These are phyloP conservation scores for Penicillium glabrum DNA, from an alignment of 2,329 filamentous ascomycete genomes.

Conservation along the genomic window DNA sequence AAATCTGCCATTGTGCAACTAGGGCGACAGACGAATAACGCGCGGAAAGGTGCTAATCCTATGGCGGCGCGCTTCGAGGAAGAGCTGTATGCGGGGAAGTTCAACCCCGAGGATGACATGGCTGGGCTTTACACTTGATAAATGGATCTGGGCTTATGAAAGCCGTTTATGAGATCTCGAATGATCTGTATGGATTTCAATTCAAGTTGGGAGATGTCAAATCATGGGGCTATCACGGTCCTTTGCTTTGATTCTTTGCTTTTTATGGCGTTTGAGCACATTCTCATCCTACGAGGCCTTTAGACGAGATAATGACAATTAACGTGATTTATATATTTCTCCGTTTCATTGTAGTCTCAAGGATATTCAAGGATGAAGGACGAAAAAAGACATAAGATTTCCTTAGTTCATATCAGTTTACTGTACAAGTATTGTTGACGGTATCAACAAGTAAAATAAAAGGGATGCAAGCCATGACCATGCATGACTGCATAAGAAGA, in stretches of 20 bases:
- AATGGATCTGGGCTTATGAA: neutral
- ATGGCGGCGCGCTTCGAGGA: slow-evolving; percentile 29
- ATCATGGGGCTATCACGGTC: neutral
- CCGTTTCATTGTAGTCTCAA: neutral
- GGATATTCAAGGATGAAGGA: neutral
- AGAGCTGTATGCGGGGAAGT: slow-evolving; percentile 20
- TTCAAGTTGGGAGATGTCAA: neutral
- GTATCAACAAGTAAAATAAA: neutral
- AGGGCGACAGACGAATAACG: slow-evolving; percentile 19
- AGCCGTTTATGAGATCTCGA: neutral
- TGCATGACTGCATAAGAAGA: slow-evolving; percentile 1
- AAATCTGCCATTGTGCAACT: slow-evolving; percentile 66
- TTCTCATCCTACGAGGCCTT: neutral
- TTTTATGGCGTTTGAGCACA: neutral
- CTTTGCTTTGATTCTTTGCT: neutral
- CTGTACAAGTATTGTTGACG: slow-evolving; percentile 10
- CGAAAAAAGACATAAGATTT: neutral
- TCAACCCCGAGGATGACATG: neutral
- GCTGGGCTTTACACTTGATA: neutral
- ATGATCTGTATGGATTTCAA: neutral
- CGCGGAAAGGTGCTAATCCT: slow-evolving; percentile 24
- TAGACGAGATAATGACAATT: neutral
- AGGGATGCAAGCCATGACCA: slow-evolving; percentile 1
- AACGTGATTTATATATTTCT: neutral
- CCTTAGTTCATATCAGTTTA: slow-evolving; percentile 7